Conservation (phyloP, 306 rosid species). For the Castanea crenata region DNA sequence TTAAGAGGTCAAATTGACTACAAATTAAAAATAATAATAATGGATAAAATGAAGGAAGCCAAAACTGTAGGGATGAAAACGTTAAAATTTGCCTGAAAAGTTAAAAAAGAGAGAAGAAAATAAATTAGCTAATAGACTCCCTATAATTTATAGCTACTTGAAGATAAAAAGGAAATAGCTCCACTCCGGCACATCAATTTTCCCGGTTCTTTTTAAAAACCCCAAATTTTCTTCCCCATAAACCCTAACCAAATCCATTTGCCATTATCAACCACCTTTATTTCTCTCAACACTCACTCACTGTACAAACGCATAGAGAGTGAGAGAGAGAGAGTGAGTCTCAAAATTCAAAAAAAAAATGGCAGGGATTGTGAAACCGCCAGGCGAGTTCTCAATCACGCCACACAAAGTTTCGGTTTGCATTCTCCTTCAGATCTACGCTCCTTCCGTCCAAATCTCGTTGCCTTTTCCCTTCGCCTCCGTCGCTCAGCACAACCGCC, state of each 20-base stretch:
- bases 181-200: neutral
- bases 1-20: fast-evolving
- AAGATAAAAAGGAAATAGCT: too few relatives aligned
- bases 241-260: conserved; percentile 2
- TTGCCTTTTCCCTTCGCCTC: conserved; percentile 74
- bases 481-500: conserved; percentile 76
- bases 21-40: too few relatives aligned
- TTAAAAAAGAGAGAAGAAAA: too few relatives aligned
- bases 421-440: conserved; percentile 75
- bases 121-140: too few relatives aligned
- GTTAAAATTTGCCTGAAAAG: too few relatives aligned
- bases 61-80: too few relatives aligned
- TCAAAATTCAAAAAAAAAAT: conserved; percentile 16
- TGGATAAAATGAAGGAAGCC: fast-evolving
- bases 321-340: too few relatives aligned
- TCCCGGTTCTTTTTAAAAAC: conserved; percentile 18
- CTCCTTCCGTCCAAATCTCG: conserved; percentile 64
- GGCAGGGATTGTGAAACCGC: conserved; percentile 68
- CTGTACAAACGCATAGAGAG: too few relatives aligned
- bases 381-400: conserved; percentile 69
- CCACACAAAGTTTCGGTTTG: conserved; percentile 93
- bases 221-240: neutral
- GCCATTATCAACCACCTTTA: neutral
- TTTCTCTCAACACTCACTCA: too few relatives aligned
- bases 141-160: too few relatives aligned